A percentile compares a stretch with the other conserved stretches of the same genome.
Evolutionary conservation across 257 asterid genomes (phyloP).

Genomic region (Forsythia suspensa): DNA sequence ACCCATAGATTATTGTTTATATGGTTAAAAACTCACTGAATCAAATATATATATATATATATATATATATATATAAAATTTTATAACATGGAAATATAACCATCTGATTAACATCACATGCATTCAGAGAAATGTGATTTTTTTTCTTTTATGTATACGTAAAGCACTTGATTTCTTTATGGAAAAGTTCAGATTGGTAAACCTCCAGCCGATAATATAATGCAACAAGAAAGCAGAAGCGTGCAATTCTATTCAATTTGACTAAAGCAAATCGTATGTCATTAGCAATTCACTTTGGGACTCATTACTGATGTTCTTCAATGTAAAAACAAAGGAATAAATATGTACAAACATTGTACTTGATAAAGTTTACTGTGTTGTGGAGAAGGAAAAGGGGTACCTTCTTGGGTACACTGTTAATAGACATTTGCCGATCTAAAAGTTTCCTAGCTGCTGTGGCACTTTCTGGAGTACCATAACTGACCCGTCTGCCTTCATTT

Average conservation of each 20-base stretch:
- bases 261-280: not conserved
- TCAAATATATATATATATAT: not conserved
- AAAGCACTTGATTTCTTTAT: not conserved
- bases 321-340: not conserved
- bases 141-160: not conserved
- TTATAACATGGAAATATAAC: not conserved
- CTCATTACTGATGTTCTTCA: not conserved
- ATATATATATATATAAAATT: not conserved
- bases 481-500: constrained; percentile 79
- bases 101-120: not conserved
- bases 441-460: constrained; percentile 97
- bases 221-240: not conserved
- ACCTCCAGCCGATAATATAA: not conserved
- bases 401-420: constrained; percentile 91
- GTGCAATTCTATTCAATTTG: not conserved
- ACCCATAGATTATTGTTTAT: not conserved
- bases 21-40: not conserved
- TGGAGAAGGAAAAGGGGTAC: constrained; percentile 29
- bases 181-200: not conserved
- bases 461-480: constrained; percentile 96
- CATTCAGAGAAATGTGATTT: not conserved
- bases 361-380: not conserved
- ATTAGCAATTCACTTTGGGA: not conserved
- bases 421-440: constrained; percentile 92
- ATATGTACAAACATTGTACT: not conserved